Percentiles rank a stretch among this genome's conserved stretches.
Evolutionary conservation across 2,329 filamentous ascomycete species (phyloP).

Genomic region (Didymosphaeria variabile): DNA sequence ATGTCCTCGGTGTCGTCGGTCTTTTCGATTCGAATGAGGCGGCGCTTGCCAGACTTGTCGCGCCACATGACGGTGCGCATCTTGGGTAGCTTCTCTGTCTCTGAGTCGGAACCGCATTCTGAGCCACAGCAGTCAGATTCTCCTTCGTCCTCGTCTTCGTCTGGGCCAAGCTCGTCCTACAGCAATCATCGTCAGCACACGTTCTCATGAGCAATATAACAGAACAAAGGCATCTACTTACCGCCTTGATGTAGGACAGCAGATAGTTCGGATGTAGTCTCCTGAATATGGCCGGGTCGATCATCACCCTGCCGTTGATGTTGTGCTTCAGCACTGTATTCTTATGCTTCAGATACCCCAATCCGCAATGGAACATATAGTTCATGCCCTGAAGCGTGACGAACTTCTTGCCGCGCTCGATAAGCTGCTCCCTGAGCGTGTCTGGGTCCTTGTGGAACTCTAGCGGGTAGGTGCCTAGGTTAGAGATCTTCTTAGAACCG

Average conservation of each 20-base stretch:
- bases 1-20: conserved; percentile 63
- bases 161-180: conserved; percentile 68
- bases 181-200: neutral
- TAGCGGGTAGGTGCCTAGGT: conserved; percentile 78
- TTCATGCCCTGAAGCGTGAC: conserved; percentile 82
- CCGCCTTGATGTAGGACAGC: conserved; percentile 74
- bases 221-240: neutral
- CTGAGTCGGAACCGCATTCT: conserved; percentile 34
- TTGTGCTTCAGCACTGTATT: conserved; percentile 79
- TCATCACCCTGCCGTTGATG: conserved; percentile 87
- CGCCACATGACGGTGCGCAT: conserved; percentile 53
- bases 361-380: conserved; percentile 82
- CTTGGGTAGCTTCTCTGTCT: conserved; percentile 42
- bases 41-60: conserved; percentile 59
- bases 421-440: conserved; percentile 70
- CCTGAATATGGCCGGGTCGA: conserved; percentile 83
- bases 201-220: neutral
- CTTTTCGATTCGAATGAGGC: conserved; percentile 64
- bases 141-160: conserved; percentile 60
- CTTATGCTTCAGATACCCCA: conserved; percentile 86
- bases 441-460: conserved; percentile 79
- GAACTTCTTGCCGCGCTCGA: conserved; percentile 86
- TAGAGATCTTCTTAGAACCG: conserved; percentile 83
- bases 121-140: conserved; percentile 55
- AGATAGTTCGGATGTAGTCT: conserved; percentile 88